Percentiles rank a stretch among this genome's conserved stretches.
Conservation (phyloP, 208 protist species). For the Trypanosoma melophagium region DNA sequence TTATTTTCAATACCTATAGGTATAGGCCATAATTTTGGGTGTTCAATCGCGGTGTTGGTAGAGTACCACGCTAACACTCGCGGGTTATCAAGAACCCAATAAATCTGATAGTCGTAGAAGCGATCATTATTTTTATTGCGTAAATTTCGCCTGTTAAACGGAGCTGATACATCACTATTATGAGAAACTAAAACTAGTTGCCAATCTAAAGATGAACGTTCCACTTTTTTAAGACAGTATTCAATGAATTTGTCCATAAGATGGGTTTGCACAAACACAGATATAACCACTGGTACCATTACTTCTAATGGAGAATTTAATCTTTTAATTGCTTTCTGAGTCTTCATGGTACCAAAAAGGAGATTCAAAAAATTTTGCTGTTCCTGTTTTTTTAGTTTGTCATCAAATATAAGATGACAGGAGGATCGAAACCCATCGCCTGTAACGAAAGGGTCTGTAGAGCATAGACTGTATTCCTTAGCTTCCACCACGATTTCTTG, state of each 20-base stretch:
- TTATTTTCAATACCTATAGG: conserved; percentile 34
- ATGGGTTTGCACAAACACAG: conserved; percentile 31
- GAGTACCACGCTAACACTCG: conserved; percentile 23
- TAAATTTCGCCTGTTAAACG: conserved; percentile 18
- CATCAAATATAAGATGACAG: conserved; percentile 25
- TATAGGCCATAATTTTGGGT: conserved; percentile 28
- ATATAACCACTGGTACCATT: background rate
- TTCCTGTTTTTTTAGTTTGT: background rate
- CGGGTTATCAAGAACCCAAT: conserved; percentile 20
- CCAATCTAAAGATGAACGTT: background rate
- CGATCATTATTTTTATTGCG: conserved; percentile 19
- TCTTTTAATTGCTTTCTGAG: background rate
- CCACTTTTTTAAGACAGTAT: background rate
- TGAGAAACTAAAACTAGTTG: conserved; percentile 25
- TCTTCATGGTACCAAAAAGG: background rate
- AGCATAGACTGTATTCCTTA: background rate
- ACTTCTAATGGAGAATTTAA: background rate
- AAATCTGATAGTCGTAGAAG: conserved; percentile 11
- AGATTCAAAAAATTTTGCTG: conserved; percentile 2
- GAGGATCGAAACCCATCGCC: conserved; percentile 30
- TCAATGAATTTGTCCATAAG: conserved; percentile 23
- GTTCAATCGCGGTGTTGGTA: conserved; percentile 25
- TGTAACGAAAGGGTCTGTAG: conserved; percentile 20
- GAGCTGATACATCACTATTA: conserved; percentile 34
- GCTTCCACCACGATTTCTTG: background rate